Base-by-base conservation (phyloP, 176 grass and related monocot genomes). In the bread wheat (Triticum aestivum) region DNA sequence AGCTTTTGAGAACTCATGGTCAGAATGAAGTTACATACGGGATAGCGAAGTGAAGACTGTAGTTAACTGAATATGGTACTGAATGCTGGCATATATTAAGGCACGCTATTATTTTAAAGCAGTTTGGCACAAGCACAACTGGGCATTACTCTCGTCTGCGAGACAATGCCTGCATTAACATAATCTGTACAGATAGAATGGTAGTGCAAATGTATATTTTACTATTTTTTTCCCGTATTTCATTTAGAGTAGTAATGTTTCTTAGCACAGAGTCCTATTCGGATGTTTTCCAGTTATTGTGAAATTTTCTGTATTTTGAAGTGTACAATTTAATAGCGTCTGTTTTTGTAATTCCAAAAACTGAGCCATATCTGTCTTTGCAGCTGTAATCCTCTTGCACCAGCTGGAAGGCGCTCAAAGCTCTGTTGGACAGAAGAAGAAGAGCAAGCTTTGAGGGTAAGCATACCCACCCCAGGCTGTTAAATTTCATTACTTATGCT, bases 341-440 rank as follows among this genome's bases (percentile, higher is more conserved):
- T 79, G 2, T 1, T 13, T 65, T 61, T 51, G 61, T 8, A 41
- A 66, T 77, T 61, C 12, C 32, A 73, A 79, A 76, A 32, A 39
- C 37, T 88, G 61, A 86, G 24, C 39, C 51, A 61, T 61, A 15
- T 51, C 67, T 90, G 59, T 80, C 77, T 52, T 79, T 91, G 61
- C 79, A 98, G 96, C 75, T 84, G 86, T 77, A 93, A 92, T 87
- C 54, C 80, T 63, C 45, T 88, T 71, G 82, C 26, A 68, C 79
- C 83, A 69, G 0, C 37, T 89, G 41, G 71, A 61, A 90, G 93
- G 56, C 91, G 91, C 56, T 51, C n/a, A 11, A 91, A 83, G 38
- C 86, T 92, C 35, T 15, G 21, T 69, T 98, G 93, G 93, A 89
- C 90, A 0, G 42, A 27, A 67, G 76, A 89, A 84, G 93, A 98